These are phyloP conservation scores for Kodamaea plutei DNA, from an alignment of 1,139 yeast species.

Conservation along the genomic window DNA sequence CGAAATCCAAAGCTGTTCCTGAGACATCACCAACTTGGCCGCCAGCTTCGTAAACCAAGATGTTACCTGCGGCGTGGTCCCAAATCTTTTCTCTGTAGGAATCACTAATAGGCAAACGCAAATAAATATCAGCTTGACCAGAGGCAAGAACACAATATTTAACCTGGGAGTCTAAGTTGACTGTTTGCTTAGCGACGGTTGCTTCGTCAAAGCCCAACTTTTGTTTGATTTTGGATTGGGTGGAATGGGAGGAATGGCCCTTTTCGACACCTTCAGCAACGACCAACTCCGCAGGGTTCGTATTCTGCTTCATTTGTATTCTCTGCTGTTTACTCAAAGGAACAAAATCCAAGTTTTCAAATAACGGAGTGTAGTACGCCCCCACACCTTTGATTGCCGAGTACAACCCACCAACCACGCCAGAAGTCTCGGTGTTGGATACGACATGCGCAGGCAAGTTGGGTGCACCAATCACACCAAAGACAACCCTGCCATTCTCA, in stretches of 20 bases:
- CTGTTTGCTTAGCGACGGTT: slow-evolving; percentile 47
- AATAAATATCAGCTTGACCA: slow-evolving; percentile 89
- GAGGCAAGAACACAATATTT: slow-evolving; percentile 87
- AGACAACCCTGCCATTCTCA: slow-evolving; percentile 75
- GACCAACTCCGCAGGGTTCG: slow-evolving; percentile 46
- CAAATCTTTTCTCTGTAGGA: slow-evolving; percentile 89
- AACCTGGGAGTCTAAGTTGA: slow-evolving; percentile 90
- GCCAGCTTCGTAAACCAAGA: slow-evolving; percentile 84
- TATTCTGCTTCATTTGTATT: slow-evolving; percentile 41
- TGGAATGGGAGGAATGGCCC: slow-evolving; percentile 88
- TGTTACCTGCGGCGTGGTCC: slow-evolving; percentile 98
- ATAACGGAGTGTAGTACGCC: slow-evolving; percentile 53
- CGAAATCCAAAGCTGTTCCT: slow-evolving; percentile 72
- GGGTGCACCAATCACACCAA: slow-evolving; percentile 97
- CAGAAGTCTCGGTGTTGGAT: slow-evolving; percentile 32
- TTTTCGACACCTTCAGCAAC: slow-evolving; percentile 97
- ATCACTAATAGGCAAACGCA: slow-evolving; percentile 77
- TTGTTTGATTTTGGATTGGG: slow-evolving; percentile 73
- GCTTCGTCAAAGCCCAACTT: slow-evolving; percentile 43
- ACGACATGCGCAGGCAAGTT: slow-evolving; percentile 59
- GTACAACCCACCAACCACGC: slow-evolving; percentile 63
- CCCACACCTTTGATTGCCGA: slow-evolving; percentile 76
- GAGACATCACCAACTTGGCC: slow-evolving; percentile 83
- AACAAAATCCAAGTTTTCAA: slow-evolving; percentile 25
- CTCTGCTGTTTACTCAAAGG: slow-evolving; percentile 37